These are phyloP conservation scores for Mercurialis annua DNA, from an alignment of 345 rosid species.

Conservation along the genomic window DNA sequence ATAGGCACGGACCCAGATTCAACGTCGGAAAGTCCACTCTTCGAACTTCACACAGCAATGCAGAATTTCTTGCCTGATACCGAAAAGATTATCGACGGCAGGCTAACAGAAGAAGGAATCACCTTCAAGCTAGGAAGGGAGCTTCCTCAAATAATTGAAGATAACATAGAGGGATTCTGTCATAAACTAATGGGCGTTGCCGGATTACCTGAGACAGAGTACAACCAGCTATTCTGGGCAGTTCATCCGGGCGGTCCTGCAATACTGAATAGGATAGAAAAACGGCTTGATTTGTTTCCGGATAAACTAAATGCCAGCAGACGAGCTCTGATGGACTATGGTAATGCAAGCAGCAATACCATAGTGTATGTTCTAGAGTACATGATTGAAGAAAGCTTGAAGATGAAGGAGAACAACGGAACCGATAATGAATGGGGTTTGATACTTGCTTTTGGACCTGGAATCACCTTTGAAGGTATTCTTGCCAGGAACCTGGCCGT, in stretches of 20 bases:
- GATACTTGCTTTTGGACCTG: slow-evolving; percentile 93
- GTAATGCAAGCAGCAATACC: slow-evolving; percentile 93
- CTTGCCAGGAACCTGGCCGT: slow-evolving; percentile 74
- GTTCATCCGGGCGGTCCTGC: slow-evolving; percentile 99
- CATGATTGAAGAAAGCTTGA: slow-evolving; percentile 73
- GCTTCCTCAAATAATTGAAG: slow-evolving; percentile 93
- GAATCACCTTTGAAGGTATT: slow-evolving; percentile 95
- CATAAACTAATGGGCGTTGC: slow-evolving; percentile 46
- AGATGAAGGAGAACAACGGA: slow-evolving; percentile 27
- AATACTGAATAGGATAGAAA: slow-evolving; percentile 78
- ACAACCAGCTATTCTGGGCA: slow-evolving; percentile 86
- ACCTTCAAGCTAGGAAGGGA: slow-evolving; percentile 84
- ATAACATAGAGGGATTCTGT: slow-evolving; percentile 78
- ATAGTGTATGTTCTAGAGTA: slow-evolving; percentile 89
- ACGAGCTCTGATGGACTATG: slow-evolving; percentile 84
- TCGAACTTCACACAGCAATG: slow-evolving; percentile 80
- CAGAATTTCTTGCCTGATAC: slow-evolving; percentile 84
- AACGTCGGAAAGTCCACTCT: slow-evolving; percentile 60
- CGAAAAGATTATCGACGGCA: slow-evolving; percentile 76
- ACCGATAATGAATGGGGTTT: slow-evolving; percentile 70
- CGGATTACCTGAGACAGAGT: slow-evolving; percentile 45
- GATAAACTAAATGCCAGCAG: slow-evolving; percentile 79
- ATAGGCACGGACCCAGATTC: slow-evolving; percentile 67
- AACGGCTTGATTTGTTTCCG: slow-evolving; percentile 64
- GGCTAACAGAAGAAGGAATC: slow-evolving; percentile 84